phyloP scores from a whole-genome alignment of 2,329 filamentous ascomycete genomes.

The Colletotrichum sp. region DNA sequence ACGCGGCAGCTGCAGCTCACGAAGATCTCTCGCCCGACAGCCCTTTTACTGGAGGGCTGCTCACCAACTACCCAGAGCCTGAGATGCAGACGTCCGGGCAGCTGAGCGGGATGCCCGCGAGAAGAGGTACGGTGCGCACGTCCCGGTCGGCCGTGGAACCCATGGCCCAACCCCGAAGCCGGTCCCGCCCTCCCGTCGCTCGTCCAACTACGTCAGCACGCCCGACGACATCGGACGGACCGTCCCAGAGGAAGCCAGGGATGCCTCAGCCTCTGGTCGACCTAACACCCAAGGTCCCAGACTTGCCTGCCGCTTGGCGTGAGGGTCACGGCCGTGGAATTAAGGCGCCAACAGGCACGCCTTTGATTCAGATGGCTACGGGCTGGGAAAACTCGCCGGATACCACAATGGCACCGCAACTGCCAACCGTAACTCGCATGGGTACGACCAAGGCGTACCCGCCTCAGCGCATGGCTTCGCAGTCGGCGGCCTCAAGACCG shows the following conservation, averaged over 20 bases:
- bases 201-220: constrained; percentile 31
- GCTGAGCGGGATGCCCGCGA: constrained; percentile 40
- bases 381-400: constrained; percentile 21
- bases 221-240: constrained; percentile 20
- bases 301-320: constrained; percentile 63
- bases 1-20: constrained; percentile 22
- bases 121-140: constrained; percentile 37
- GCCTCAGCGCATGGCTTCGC: constrained; percentile 19
- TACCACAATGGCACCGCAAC: not conserved
- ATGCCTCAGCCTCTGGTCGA: constrained; percentile 69
- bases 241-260: constrained; percentile 29
- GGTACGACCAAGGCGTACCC: constrained; percentile 13
- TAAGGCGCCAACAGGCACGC: constrained; percentile 43
- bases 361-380: constrained; percentile 52
- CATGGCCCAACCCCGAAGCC: constrained; percentile 17
- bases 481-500: constrained; percentile 9
- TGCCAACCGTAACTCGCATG: constrained; percentile 17
- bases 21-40: constrained; percentile 1
- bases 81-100: constrained; percentile 37
- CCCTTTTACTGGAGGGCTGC: constrained; percentile 36
- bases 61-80: constrained; percentile 43
- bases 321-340: constrained; percentile 57
- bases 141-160: constrained; percentile 24
- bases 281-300: constrained; percentile 67
- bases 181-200: constrained; percentile 16